Percentiles rank a stretch among this genome's conserved stretches.
phyloP scores from a whole-genome alignment of 1,139 yeast genomes.

The Hanseniaspora sp. region DNA sequence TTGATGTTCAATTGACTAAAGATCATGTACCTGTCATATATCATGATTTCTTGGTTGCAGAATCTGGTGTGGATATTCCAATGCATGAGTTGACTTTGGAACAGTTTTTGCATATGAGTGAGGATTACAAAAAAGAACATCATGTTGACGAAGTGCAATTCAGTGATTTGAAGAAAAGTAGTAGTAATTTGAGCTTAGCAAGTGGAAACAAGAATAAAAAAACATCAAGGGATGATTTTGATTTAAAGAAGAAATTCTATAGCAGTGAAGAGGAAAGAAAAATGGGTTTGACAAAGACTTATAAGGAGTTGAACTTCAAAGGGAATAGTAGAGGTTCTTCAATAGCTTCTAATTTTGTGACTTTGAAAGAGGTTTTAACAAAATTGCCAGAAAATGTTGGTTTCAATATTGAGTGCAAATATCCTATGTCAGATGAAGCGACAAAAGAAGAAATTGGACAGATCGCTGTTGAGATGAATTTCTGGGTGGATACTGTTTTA shows the following conservation, averaged over 20 bases:
- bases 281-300: conserved; percentile 79
- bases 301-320: conserved; percentile 76
- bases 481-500: conserved; percentile 77
- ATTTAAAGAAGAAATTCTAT: conserved; percentile 10
- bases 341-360: conserved; percentile 85
- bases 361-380: conserved; percentile 70
- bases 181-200: not conserved
- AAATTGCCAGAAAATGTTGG: conserved; percentile 78
- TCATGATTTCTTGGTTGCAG: conserved; percentile 91
- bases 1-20: conserved; percentile 93
- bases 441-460: conserved; percentile 82
- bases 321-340: conserved; percentile 85
- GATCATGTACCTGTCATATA: conserved; percentile 86
- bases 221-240: conserved; percentile 15
- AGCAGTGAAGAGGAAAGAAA: conserved; percentile 36
- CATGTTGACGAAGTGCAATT: not conserved
- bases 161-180: conserved; percentile 1
- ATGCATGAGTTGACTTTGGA: conserved; percentile 88
- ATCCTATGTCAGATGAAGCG: conserved; percentile 92
- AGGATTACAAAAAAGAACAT: conserved; percentile 10
- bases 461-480: conserved; percentile 70
- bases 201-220: not conserved
- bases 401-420: conserved; percentile 87
- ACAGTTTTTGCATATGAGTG: conserved; percentile 61
- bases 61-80: conserved; percentile 91